Evolutionary conservation across 176 grass and related monocot genomes (phyloP).

Genomic region (Saccharum officinarum): DNA sequence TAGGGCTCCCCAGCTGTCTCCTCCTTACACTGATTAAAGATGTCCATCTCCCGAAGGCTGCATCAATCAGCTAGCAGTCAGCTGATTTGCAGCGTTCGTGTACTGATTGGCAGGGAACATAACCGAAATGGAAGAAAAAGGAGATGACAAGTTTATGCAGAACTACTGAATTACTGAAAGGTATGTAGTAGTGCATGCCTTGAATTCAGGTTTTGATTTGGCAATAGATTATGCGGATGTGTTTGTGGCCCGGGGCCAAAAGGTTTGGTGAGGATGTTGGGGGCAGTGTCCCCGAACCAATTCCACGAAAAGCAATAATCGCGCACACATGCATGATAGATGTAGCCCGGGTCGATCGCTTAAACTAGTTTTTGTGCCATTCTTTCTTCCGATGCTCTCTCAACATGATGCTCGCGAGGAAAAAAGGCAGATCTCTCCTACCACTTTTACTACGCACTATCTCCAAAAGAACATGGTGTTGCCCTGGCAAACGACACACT

Average conservation of each 20-base stretch:
- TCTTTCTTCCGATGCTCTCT: conserved; percentile 12
- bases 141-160: neutral
- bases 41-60: too few relatives aligned
- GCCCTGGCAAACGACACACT: neutral
- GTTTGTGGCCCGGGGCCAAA: neutral
- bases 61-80: too few relatives aligned
- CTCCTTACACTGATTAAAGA: too few relatives aligned
- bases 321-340: neutral
- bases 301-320: neutral
- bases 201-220: conserved; percentile 18
- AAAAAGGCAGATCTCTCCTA: conserved; percentile 11
- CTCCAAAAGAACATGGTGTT: neutral
- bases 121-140: neutral
- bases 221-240: conserved; percentile 15
- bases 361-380: conserved; percentile 2
- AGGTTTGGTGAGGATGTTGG: conserved; percentile 32
- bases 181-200: neutral
- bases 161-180: neutral
- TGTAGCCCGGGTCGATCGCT: neutral
- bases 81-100: neutral
- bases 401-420: conserved; percentile 28
- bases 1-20: too few relatives aligned
- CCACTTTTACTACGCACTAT: conserved; percentile 12
- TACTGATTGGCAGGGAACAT: too few relatives aligned
- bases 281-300: conserved; percentile 16